Evolutionary conservation across 2,329 filamentous ascomycete genomes (phyloP), one percentile per base, ranked within the genome.

Genomic region (Penicillium brasilianum): DNA sequence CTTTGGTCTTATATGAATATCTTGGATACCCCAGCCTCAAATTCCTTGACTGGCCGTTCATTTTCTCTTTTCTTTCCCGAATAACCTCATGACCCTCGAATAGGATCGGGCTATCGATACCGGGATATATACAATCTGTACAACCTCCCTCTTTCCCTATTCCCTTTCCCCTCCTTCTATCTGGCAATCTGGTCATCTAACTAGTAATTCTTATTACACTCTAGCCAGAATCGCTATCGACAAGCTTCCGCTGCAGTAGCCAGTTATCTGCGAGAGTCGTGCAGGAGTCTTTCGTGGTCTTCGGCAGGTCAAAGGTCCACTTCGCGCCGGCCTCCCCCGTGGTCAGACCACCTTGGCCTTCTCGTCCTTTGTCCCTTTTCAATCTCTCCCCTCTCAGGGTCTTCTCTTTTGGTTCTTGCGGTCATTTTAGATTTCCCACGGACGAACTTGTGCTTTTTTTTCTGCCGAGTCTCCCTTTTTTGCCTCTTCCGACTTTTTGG

Each of bases 321-420:
- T 63, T 60, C 59, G 16, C 34, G 32, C 60, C 57, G 62, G 58
- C 53, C 62, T 58, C 36, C 46, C 57, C 57, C 51, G 43, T 59
- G 63, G 51, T 67, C 63, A 64, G 65, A 67, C 65, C 65, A 67
- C 62, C 66, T 63, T 59, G 63, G 43, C 55, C 63, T 64, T 57
- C 48, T 53, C 57, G 58, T 54, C 48, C 39, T 54, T 28, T 36
- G 37, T 36, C 36, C 37, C 14, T 16, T 44, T 54, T 22, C 20
- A 16, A 22, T 20, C 32, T 16, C 13, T 37, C 14, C 20, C 20
- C 34, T 34, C 30, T 22, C 44, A 64, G 61, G 56, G 32, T 56
- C 10, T 46, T 64, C 56, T 64, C 32, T 34, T 34, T 52, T 9
- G 22, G 8, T 39, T 39, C 3, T 22, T 39, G 36, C 50, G 20